Conservation (phyloP, 805 yeast genomes). For the Suhomyces tanzawaensis region DNA sequence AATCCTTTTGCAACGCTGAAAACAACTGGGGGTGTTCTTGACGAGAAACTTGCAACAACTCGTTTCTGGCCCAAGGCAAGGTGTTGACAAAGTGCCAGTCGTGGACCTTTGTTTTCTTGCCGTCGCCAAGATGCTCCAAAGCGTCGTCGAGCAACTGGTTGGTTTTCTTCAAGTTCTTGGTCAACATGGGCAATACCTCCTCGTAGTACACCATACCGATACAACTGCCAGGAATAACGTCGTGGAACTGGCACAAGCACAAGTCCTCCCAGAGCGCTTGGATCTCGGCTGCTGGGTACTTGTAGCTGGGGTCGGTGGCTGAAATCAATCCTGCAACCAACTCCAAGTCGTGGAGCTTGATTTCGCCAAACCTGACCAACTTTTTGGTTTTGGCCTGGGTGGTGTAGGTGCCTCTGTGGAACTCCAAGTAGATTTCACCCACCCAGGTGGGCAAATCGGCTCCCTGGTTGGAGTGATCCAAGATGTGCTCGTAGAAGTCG, state of each 20-base stretch:
- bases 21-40: conserved; percentile 16
- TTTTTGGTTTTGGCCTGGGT: conserved; percentile 86
- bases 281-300: conserved; percentile 69
- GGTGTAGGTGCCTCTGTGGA: conserved; percentile 96
- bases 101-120: background rate
- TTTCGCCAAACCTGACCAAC: conserved; percentile 73
- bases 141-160: conserved; percentile 53
- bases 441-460: conserved; percentile 76
- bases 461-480: conserved; percentile 64
- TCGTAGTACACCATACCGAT: conserved; percentile 85
- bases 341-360: conserved; percentile 81
- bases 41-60: conserved; percentile 43
- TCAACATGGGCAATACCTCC: conserved; percentile 79
- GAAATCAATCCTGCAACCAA: conserved; percentile 77
- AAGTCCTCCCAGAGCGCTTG: conserved; percentile 84
- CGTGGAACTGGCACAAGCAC: conserved; percentile 91
- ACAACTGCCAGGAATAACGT: conserved; percentile 96
- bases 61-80: conserved; percentile 61
- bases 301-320: conserved; percentile 48
- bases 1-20: conserved; percentile 7
- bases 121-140: conserved; percentile 18
- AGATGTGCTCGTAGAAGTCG: conserved; percentile 69
- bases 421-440: conserved; percentile 92
- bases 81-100: conserved; percentile 45
- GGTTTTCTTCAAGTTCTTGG: conserved; percentile 51